Evolutionary conservation across 1,284 basidiomycete genomes (phyloP).

Genomic region (Serendipita sp.): DNA sequence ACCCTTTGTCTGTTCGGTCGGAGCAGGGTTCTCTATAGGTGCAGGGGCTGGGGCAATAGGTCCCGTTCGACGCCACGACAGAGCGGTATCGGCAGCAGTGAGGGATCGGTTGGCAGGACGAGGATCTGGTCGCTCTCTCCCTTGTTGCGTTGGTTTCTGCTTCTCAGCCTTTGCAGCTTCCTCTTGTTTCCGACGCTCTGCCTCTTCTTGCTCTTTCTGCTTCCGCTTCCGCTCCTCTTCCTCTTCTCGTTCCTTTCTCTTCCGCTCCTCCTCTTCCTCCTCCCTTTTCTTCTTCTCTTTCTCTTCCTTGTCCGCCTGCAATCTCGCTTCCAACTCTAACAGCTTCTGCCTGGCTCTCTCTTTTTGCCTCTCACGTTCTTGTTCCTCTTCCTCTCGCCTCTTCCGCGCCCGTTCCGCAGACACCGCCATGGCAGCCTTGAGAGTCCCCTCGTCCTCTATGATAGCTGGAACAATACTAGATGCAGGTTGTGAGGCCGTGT

Average conservation of each 20-base stretch:
- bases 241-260: neutral
- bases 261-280: conserved; percentile 9
- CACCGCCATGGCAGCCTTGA: conserved; percentile 76
- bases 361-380: conserved; percentile 66
- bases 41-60: neutral
- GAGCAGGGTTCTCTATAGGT: no score
- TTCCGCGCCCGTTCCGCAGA: conserved; percentile 71
- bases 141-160: neutral
- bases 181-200: neutral
- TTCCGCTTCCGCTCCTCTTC: neutral
- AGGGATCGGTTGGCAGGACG: neutral
- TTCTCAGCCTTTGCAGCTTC: neutral
- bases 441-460: conserved; percentile 55
- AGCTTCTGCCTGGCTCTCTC: conserved; percentile 80
- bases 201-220: neutral
- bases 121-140: neutral
- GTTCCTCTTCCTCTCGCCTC: conserved; percentile 72
- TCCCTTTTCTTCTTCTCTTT: conserved; percentile 15
- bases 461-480: conserved; percentile 15
- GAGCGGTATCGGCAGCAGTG: neutral
- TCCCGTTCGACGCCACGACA: neutral
- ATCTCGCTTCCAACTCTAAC: conserved; percentile 64
- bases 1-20: conserved; percentile 1
- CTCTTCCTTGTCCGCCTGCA: conserved; percentile 31
- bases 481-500: conserved; percentile 11